Evolutionary conservation across 2,329 filamentous ascomycete species (phyloP), one percentile per base, ranked within the genome.

Genomic region (Colletotrichum sp.): DNA sequence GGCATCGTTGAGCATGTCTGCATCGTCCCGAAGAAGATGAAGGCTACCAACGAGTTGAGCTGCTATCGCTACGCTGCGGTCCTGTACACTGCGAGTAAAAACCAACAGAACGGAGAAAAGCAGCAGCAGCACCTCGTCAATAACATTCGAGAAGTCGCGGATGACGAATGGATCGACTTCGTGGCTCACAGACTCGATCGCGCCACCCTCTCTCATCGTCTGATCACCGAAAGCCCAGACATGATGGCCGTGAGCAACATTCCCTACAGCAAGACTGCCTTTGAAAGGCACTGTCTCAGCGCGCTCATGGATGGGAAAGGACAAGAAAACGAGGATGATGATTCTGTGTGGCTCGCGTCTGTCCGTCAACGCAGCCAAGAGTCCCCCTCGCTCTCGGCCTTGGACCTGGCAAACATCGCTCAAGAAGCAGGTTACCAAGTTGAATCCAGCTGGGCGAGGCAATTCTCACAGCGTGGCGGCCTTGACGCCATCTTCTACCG

Each of bases 401-500:
- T 71, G 8, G 80, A 81, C 5, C 62, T 82, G 8, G 75, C 70
- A 1, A 65, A 78, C 4, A 34, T 84, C 1, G 80, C 79, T 6
- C 8, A 83, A 36, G 77, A 79, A 24, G 79, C 84, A 16, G 88
- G 88, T n/a, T 90, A 87, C 75, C 80, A 85, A 28, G 88, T 89
- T 24, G 86, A 89, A 24, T 78, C 85, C 5, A 84, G 85, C 70
- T 89, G 88, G 77, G 89, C 89, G 0, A 81, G 84, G 18, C 87
- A 87, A 12, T 34, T 52, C 7, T 72, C 70, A 6, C 81, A 80
- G n/a, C 70, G 65, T 1, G 82, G 82, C 15, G 80, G 77, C 1
- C 24, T 83, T 0, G 82, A 83, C 30, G 81, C 78, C 21, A 49
- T 83, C 4, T 83, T 83, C 69, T 79, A 85, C 82, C 24, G 87